Evolutionary conservation across 176 grass and related monocot genomes (phyloP).

Genomic region (Thinopyrum elongatum): DNA sequence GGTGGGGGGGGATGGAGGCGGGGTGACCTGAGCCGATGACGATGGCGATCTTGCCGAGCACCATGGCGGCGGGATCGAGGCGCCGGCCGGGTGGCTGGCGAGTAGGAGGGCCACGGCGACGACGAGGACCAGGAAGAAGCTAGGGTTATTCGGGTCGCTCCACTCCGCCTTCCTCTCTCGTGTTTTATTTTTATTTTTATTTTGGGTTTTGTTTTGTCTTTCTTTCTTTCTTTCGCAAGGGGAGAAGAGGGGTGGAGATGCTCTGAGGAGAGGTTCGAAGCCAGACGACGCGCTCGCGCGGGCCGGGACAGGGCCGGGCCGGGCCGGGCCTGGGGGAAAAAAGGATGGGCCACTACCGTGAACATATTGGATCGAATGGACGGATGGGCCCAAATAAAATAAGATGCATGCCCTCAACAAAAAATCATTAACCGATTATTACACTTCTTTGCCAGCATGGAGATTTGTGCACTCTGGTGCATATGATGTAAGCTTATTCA

Average conservation of each 20-base stretch:
- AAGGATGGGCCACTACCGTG: background rate
- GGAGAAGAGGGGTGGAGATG: background rate
- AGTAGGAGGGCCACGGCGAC: background rate
- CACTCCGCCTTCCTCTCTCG: background rate
- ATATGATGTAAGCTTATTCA: no score
- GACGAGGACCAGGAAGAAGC: background rate
- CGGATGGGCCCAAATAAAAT: background rate
- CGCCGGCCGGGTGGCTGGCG: slow-evolving; percentile 8
- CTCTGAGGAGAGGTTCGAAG: background rate
- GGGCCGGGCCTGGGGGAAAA: background rate
- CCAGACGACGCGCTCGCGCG: background rate
- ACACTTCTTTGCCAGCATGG: no score
- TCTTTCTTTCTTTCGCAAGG: background rate
- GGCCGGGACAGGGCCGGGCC: background rate
- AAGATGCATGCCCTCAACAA: no score
- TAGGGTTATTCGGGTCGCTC: background rate
- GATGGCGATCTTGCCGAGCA: slow-evolving; percentile 54
- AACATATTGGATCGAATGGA: no score
- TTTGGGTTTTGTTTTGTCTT: background rate
- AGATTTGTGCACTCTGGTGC: no score
- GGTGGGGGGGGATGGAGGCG: background rate
- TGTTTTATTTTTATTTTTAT: background rate
- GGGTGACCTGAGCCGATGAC: slow-evolving; percentile 46
- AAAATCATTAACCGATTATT: no score
- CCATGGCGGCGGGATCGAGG: slow-evolving; percentile 27